Conservation (phyloP, 176 grass and related monocot species). For the Lolium multiflorum region DNA sequence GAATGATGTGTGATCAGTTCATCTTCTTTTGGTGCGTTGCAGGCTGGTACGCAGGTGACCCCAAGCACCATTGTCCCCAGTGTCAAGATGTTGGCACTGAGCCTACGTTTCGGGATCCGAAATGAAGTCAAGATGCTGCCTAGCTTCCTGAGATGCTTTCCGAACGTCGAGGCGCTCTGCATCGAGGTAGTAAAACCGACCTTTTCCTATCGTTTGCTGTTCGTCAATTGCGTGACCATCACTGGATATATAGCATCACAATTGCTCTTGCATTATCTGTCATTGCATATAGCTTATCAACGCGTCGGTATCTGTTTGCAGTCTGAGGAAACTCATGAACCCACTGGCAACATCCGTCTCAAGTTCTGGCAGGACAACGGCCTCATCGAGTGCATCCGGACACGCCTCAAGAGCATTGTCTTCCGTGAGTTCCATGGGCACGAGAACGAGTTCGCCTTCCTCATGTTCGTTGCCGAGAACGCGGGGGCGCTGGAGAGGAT, state of each 20-base stretch:
- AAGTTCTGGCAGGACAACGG: conserved; percentile 10
- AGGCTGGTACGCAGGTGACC: conserved; percentile 10
- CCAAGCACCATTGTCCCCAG: conserved; percentile 1
- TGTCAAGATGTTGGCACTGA: conserved; percentile 26
- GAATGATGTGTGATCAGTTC: neutral
- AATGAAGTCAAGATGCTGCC: conserved; percentile 32
- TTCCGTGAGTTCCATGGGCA: conserved; percentile 18
- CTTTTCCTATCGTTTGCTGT: neutral
- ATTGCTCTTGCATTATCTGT: neutral
- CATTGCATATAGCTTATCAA: neutral
- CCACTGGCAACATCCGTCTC: neutral
- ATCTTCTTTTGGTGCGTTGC: neutral
- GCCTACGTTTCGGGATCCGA: neutral
- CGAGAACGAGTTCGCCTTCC: neutral
- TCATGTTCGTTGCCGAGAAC: neutral
- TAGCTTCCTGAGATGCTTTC: conserved; percentile 46
- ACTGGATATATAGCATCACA: neutral
- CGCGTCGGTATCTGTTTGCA: neutral
- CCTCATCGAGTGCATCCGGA: neutral
- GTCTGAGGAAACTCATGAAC: neutral
- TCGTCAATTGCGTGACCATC: neutral
- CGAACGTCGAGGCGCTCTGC: conserved; percentile 6
- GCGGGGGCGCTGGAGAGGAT: neutral
- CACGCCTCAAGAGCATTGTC: neutral
- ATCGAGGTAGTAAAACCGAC: conserved; percentile 22